Percentiles rank a stretch among this genome's conserved stretches.
These are phyloP conservation scores for Tylopilus sp. DNA, from an alignment of 1,284 basidiomycete genomes.

Conservation along the genomic window DNA sequence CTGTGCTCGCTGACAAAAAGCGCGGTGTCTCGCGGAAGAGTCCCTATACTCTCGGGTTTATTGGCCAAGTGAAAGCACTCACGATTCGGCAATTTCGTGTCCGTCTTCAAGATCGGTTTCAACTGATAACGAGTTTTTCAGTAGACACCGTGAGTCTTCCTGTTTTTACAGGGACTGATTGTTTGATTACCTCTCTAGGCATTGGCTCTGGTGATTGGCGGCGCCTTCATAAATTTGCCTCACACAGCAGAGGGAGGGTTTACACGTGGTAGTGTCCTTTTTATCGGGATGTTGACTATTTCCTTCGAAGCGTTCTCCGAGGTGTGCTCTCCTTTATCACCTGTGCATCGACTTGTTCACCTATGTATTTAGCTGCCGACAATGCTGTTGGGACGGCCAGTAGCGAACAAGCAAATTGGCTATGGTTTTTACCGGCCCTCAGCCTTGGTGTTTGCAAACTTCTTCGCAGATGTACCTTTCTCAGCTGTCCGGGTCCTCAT, in stretches of 20 bases:
- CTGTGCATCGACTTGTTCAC: not conserved
- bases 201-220: slow-evolving; percentile 75
- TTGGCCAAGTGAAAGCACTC: slow-evolving; percentile 70
- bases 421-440: slow-evolving; percentile 82
- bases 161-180: not conserved
- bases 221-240: slow-evolving; percentile 71
- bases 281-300: slow-evolving; percentile 69
- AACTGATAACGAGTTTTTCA: slow-evolving; percentile 68
- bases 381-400: slow-evolving; percentile 76
- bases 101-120: slow-evolving; percentile 78
- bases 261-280: slow-evolving; percentile 83
- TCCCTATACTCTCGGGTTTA: slow-evolving; percentile 82
- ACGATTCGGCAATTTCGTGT: slow-evolving; percentile 75
- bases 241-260: slow-evolving; percentile 77
- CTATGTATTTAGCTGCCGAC: slow-evolving; percentile 45
- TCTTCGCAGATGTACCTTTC: slow-evolving; percentile 74
- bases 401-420: slow-evolving; percentile 66
- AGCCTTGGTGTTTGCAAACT: slow-evolving; percentile 70
- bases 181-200: slow-evolving; percentile 13
- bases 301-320: slow-evolving; percentile 78
- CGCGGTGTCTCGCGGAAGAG: slow-evolving; percentile 79
- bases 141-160: slow-evolving; percentile 46
- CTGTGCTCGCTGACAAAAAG: slow-evolving; percentile 79
- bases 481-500: slow-evolving; percentile 60
- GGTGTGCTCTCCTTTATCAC: slow-evolving; percentile 35